Conservation (phyloP, 176 grass and related monocot genomes). For the Hordeum marinum region DNA sequence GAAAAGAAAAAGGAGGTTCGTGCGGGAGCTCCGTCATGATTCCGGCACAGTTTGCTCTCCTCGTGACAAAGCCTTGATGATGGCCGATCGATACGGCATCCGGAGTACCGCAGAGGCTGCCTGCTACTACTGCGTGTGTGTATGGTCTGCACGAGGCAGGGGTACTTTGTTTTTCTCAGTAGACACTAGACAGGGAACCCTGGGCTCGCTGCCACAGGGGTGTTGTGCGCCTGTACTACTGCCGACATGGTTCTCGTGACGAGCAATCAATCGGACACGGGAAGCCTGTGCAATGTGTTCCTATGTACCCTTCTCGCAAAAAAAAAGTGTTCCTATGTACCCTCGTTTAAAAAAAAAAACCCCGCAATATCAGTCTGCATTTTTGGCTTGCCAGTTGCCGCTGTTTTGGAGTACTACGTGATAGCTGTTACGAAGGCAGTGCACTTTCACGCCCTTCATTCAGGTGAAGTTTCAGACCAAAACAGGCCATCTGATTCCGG, state of each 20-base stretch:
- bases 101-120: not conserved
- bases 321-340: not conserved
- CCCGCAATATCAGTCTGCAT: no score
- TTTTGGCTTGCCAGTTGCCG: not conserved
- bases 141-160: not conserved
- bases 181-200: not conserved
- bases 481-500: not conserved
- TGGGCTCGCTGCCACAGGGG: not conserved
- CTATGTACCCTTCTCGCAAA: not conserved
- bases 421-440: no score
- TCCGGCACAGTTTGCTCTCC: not conserved
- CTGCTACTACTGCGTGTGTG: not conserved
- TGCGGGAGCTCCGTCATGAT: not conserved
- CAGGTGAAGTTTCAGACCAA: not conserved
- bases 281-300: not conserved
- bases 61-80: constrained; percentile 29
- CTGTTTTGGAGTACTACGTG: not conserved
- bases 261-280: not conserved
- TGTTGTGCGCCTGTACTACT: not conserved
- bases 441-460: not conserved
- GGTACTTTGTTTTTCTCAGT: not conserved
- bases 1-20: not conserved
- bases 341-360: not conserved
- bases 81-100: constrained; percentile 27
- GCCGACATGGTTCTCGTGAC: constrained; percentile 44